Conservation (phyloP, 225 moss, liverwort and hornwort genomes). For the Physcomitrium patens region DNA sequence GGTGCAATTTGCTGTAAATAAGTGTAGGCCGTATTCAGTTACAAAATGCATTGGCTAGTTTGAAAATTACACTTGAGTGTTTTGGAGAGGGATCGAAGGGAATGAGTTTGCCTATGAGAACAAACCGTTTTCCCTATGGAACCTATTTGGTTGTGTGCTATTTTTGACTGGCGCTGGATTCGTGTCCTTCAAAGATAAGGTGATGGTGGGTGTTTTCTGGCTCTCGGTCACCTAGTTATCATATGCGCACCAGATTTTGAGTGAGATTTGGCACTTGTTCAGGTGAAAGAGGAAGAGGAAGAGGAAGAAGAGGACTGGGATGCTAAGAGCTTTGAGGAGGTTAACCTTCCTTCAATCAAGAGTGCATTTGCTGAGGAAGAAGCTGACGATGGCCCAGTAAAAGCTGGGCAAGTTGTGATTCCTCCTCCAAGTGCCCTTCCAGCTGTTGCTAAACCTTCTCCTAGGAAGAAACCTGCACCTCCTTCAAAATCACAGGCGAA, state of each 20-base stretch:
- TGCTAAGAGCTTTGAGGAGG: conserved; percentile 96
- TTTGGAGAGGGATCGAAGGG: background rate
- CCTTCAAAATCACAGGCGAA: conserved; percentile 58
- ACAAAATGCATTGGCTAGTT: conserved; percentile 3
- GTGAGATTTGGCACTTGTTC: conserved; percentile 32
- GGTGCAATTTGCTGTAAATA: conserved; percentile 25
- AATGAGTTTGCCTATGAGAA: background rate
- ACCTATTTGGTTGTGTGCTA: background rate
- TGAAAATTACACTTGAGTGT: background rate
- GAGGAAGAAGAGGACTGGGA: conserved; percentile 99
- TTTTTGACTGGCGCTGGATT: background rate
- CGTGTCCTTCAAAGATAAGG: conserved; percentile 15
- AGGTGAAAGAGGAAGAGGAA: conserved; percentile 56
- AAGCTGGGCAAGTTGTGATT: conserved; percentile 75
- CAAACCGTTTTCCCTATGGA: background rate
- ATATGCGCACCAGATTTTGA: conserved; percentile 10
- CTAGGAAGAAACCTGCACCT: conserved; percentile 57
- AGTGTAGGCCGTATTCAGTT: conserved; percentile 1
- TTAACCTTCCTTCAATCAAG: conserved; percentile 94
- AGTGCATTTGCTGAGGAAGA: conserved; percentile 99
- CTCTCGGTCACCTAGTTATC: background rate
- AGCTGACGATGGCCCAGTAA: conserved; percentile 73
- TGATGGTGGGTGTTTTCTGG: background rate
- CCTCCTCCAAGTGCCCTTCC: conserved; percentile 62
- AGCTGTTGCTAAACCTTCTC: conserved; percentile 47